Conservation (phyloP, 768 basidiomycete genomes). For the Kwoniella pini region DNA sequence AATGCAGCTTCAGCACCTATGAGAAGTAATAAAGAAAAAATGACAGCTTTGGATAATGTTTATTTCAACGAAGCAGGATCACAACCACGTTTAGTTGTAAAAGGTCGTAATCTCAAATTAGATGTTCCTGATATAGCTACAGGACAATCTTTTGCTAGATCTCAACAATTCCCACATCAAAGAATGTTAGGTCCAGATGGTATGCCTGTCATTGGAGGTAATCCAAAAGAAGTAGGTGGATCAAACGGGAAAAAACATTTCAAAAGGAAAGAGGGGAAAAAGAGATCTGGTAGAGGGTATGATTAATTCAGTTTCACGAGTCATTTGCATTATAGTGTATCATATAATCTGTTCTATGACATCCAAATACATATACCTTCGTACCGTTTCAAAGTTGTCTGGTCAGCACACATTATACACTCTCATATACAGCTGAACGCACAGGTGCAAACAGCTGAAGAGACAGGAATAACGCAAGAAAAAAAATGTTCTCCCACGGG, state of each 20-base stretch:
- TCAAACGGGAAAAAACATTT: slow-evolving; percentile 80
- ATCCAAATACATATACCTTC: no score
- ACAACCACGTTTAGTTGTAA: slow-evolving; percentile 66
- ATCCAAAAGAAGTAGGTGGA: slow-evolving; percentile 66
- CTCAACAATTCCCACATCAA: slow-evolving; percentile 78
- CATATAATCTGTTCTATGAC: no score
- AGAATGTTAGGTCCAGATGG: slow-evolving; percentile 77
- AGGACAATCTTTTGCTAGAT: slow-evolving; percentile 62
- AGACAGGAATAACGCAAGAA: no score
- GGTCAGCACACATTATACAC: no score
- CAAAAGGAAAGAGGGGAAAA: slow-evolving; percentile 81
- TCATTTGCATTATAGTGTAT: no score
- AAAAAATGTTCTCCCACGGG: background rate
- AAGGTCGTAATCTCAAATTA: slow-evolving; percentile 55
- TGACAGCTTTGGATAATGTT: slow-evolving; percentile 70
- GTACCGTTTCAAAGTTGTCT: no score
- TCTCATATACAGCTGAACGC: no score
- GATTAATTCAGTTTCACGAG: slow-evolving; percentile 57
- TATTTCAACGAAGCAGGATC: slow-evolving; percentile 72
- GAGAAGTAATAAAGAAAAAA: slow-evolving; percentile 52
- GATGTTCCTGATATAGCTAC: slow-evolving; percentile 60
- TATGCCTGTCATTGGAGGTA: slow-evolving; percentile 58
- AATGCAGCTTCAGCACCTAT: slow-evolving; percentile 51
- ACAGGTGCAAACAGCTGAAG: no score
- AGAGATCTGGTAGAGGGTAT: slow-evolving; percentile 90